Evolutionary conservation across 495 filamentous ascomycete species (phyloP), one percentile per base, ranked within the genome.

Genomic region (Aspergillus nidulans): DNA sequence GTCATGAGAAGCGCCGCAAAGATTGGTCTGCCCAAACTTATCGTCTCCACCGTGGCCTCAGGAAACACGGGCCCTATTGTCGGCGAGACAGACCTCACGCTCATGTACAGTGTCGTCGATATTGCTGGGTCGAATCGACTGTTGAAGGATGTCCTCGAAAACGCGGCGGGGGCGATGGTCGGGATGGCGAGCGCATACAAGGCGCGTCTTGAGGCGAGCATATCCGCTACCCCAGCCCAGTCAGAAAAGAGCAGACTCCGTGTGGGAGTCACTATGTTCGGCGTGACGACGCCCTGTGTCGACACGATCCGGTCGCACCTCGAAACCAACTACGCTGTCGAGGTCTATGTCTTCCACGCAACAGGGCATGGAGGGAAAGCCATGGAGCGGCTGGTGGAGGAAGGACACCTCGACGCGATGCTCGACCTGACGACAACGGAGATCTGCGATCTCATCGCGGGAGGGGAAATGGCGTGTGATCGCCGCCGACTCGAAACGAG

Each of bases 211-310:
- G 40, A 28, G n/a, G n/a, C n/a, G n/a, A n/a, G n/a, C n/a, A n/a
- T n/a, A n/a, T n/a, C n/a, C n/a, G n/a, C n/a, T n/a, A 28, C 9
- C 26, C 26, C 30, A 34, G 9, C 8, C 30, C 6, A 34, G 9
- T 2, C 6, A 13, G 10, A 34, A 2, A 78, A 69, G 51, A 67
- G 9, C 24, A 53, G 25, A 23, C 16, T 66, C 19, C 59, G 74
- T 0, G 70, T 88, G 10, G 85, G 78, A 0, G 77, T 88, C 38
- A 85, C 84, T 26, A 88, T 89, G 86, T 90, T 88, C 60, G 86
- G 86, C 8, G 85, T 90, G 8, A 90, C 86, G 1, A 89, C 84
- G 0, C 83, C 84, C 0, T 77, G 74, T 9, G 86, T 82, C 0
- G 75, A 80, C 42, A 56, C 54, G 2, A 74, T 81, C 4, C 73